Base-by-base conservation (phyloP, 352 stramenopile genomes). In the Halophytophthora batemanensis region DNA sequence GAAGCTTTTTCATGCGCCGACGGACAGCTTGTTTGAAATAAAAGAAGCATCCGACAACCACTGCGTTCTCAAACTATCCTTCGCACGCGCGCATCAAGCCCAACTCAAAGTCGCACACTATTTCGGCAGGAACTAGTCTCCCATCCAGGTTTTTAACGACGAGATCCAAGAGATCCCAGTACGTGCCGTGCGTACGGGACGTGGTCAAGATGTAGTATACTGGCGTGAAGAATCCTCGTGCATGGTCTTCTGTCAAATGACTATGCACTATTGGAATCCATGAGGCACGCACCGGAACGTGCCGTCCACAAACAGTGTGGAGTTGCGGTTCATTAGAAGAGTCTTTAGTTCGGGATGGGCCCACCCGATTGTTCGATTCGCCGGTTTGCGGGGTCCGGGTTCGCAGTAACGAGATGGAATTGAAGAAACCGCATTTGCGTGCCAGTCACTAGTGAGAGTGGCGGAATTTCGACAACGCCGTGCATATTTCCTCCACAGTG, bases 401-500 rank as follows among this genome's bases (percentile, higher is more conserved):
- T 37, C 6, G 43, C 10, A 5, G 36, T 47, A 11, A 55, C 38
- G 17, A 61, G 25, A 22, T 63, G 53, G n/a, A 68, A 63, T 6
- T 59, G 49, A n/a, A 60, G 53, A 25, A 59, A 60, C 14, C 34
- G 48, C 14, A 63, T 52, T 3, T 19, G 34, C 5, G 40, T 57
- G 19, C 54, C 37, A 33, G 44, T 56, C 1, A 63, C 49, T 34
- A 43, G 45, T 10, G 53, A 56, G 3, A 39, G 53, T 15, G 53
- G 52, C 2, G 53, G 47, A 6, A 59, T 28, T 55, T 68, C 53
- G 1, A 68, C 28, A 18, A 56, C 53, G 3, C 60, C 49, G 33
- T 69, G 54, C 5, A 69, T 54, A 34, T 64, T 37, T 33, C 41
- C 40, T 31, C 41, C 47, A 8, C 51, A 56, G 40, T 61, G 47